phyloP scores from a whole-genome alignment of 495 filamentous ascomycete genomes.

The Ramalina intermedia region DNA sequence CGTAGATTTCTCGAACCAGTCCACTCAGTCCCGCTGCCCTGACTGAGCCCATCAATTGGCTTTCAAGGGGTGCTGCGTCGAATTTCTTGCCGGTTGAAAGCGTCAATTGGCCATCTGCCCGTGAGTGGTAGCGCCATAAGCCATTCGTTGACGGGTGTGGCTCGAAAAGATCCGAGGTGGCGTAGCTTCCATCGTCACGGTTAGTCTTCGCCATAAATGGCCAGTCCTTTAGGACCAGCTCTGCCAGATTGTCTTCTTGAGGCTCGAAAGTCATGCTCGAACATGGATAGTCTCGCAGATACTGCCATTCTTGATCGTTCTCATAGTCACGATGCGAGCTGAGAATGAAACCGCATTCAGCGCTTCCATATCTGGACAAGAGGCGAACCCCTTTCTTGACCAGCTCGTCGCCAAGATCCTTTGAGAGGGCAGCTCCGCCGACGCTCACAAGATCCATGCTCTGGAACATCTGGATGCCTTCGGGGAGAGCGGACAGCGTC shows the following conservation, averaged over 20 bases:
- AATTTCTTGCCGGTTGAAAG: slow-evolving; percentile 57
- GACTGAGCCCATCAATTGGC: slow-evolving; percentile 19
- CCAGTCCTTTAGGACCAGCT: slow-evolving; percentile 44
- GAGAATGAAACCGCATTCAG: slow-evolving; percentile 42
- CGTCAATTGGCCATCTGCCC: slow-evolving; percentile 45
- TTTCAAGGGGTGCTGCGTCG: slow-evolving; percentile 48
- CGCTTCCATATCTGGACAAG: slow-evolving; percentile 40
- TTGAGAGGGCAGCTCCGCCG: slow-evolving; percentile 40
- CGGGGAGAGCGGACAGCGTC: slow-evolving; percentile 24
- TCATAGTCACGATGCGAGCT: slow-evolving; percentile 35
- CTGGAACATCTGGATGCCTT: slow-evolving; percentile 23
- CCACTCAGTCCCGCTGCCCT: not conserved
- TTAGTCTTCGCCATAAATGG: slow-evolving; percentile 49
- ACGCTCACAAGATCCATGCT: slow-evolving; percentile 41
- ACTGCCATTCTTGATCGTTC: slow-evolving; percentile 51
- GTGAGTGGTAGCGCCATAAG: slow-evolving; percentile 45
- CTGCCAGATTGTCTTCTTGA: slow-evolving; percentile 36
- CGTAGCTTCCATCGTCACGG: slow-evolving; percentile 41
- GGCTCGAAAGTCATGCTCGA: slow-evolving; percentile 36
- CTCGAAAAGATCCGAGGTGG: slow-evolving; percentile 42
- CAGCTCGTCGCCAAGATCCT: slow-evolving; percentile 29
- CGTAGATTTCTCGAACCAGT: slow-evolving; percentile 27
- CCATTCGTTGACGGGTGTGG: slow-evolving; percentile 35
- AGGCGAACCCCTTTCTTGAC: slow-evolving; percentile 33
- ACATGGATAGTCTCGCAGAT: slow-evolving; percentile 33